phyloP scores from a whole-genome alignment of 75 land plant species.

The Chamaecyparis obtusa region DNA sequence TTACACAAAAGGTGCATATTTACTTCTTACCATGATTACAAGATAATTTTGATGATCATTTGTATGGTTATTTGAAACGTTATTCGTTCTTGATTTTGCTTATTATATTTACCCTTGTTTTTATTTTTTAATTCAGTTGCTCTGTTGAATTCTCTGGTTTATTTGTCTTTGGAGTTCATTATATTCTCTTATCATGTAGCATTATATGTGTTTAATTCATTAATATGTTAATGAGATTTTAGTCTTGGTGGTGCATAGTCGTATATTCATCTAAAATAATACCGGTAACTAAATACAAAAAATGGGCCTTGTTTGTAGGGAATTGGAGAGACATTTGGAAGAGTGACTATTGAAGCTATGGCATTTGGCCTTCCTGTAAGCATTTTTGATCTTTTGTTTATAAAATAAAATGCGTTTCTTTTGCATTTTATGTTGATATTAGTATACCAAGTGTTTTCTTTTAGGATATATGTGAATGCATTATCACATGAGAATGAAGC shows the following conservation, averaged over 20 bases:
- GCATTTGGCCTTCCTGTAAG: slow-evolving; percentile 97
- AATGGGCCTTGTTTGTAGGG: slow-evolving; percentile 51
- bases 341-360: slow-evolving; percentile 99
- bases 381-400: background rate
- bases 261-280: background rate
- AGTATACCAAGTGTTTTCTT: background rate
- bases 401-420: slow-evolving; percentile 8
- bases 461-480: background rate
- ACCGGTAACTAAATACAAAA: background rate
- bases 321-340: slow-evolving; percentile 95
- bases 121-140: background rate
- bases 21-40: background rate
- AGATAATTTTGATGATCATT: background rate
- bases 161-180: background rate
- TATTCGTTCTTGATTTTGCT: background rate
- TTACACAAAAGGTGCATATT: slow-evolving; percentile 16
- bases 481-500: background rate
- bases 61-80: background rate
- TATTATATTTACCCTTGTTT: background rate
- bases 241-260: background rate
- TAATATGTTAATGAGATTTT: background rate
- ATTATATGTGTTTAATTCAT: background rate
- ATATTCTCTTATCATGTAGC: background rate
- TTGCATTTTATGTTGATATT: background rate
- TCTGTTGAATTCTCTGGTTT: background rate